These are phyloP conservation scores for Penicillium crustosum DNA, from an alignment of 2,329 filamentous ascomycete genomes.

Conservation along the genomic window DNA sequence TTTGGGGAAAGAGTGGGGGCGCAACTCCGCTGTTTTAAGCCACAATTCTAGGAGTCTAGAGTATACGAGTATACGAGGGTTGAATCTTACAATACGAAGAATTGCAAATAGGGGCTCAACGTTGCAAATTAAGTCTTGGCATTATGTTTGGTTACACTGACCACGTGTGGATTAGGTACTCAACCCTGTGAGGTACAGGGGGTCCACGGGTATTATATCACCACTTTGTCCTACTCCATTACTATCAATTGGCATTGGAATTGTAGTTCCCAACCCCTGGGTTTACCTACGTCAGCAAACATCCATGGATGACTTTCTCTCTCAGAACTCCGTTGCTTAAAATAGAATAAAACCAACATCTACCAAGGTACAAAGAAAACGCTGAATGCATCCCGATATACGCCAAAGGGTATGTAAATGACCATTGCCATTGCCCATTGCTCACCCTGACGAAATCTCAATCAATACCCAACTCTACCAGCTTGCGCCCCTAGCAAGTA, in stretches of 20 bases:
- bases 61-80: neutral
- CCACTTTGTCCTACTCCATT: neutral
- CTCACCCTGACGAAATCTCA: neutral
- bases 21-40: neutral
- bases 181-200: too few species aligned
- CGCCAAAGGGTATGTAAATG: conserved; percentile 5
- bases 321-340: neutral
- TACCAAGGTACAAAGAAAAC: conserved; percentile 2
- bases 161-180: conserved; percentile 9
- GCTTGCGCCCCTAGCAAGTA: conserved; percentile 1
- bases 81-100: conserved; percentile 6
- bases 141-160: neutral
- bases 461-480: conserved; percentile 5
- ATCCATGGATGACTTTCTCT: neutral
- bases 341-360: conserved; percentile 3
- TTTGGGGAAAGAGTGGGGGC: conserved; percentile 12
- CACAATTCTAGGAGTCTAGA: neutral
- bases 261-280: too few species aligned
- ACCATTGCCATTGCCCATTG: conserved; percentile 1
- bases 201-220: too few species aligned
- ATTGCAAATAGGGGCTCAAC: neutral
- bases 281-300: neutral
- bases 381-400: conserved; percentile 3
- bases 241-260: too few species aligned
- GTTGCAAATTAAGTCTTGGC: conserved; percentile 7